A percentile compares a stretch with the other conserved stretches of the same genome.
Conservation (phyloP, 371 early-diverging fungal genomes). For the Mucor sp. region DNA sequence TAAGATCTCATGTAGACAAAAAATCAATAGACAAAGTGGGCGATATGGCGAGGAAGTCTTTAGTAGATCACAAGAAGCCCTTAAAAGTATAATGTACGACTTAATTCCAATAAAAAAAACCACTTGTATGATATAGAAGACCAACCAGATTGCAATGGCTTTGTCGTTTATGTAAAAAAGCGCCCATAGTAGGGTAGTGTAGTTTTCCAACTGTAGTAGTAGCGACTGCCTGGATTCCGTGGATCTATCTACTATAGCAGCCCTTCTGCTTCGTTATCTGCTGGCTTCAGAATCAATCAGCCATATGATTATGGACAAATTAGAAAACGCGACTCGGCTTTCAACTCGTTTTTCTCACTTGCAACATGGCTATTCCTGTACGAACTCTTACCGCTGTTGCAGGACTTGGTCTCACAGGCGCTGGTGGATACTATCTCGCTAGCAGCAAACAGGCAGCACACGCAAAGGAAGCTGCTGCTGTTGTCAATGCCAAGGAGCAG, state of each 20-base stretch:
- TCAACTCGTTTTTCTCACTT: not conserved
- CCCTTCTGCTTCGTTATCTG: too few species aligned
- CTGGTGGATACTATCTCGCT: slow-evolving; percentile 29
- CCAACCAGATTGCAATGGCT: not conserved
- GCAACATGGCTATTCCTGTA: slow-evolving; percentile 24
- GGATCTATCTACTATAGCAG: not conserved
- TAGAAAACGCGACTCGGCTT: not conserved
- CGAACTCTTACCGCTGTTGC: slow-evolving; percentile 29
- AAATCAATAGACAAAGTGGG: slow-evolving; percentile 37
- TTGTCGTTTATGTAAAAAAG: not conserved
- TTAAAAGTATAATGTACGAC: slow-evolving; percentile 8
- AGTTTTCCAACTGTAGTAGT: not conserved
- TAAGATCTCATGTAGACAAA: slow-evolving; percentile 37
- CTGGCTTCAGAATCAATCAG: not conserved
- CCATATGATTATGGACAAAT: not conserved
- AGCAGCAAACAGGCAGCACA: slow-evolving; percentile 5
- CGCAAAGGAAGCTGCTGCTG: not conserved
- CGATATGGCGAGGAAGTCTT: slow-evolving; percentile 18
- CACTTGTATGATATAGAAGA: not conserved
- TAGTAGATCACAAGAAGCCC: slow-evolving; percentile 9
- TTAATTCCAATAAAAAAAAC: not conserved
- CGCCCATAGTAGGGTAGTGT: too few species aligned
- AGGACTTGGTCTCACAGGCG: slow-evolving; percentile 28
- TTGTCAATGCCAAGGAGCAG: not conserved
- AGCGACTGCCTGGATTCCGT: too few species aligned